phyloP scores from a whole-genome alignment of 352 stramenopile genomes.

The Pythium phragmitis region DNA sequence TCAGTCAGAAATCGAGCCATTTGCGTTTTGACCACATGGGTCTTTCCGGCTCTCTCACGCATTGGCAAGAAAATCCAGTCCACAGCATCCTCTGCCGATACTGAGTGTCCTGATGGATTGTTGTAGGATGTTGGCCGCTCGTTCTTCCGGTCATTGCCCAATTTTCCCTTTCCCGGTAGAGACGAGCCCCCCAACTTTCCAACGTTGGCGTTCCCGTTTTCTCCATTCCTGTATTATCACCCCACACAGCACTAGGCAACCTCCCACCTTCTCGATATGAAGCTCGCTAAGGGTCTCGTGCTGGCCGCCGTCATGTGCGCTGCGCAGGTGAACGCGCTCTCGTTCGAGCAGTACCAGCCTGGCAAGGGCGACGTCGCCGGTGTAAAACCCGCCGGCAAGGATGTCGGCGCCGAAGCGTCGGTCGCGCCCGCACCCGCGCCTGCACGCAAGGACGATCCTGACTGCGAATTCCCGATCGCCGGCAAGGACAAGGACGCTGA shows the following conservation, averaged over 20 bases:
- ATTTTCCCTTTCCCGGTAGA: conserved; percentile 20
- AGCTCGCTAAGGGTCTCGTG: conserved; percentile 48
- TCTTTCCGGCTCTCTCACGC: conserved; percentile 11
- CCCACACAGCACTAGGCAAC: conserved; percentile 6
- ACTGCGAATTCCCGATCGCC: conserved; percentile 25
- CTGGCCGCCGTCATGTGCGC: conserved; percentile 53
- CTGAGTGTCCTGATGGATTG: conserved; percentile 1
- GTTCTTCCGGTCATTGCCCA: conserved; percentile 13
- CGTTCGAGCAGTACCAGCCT: conserved; percentile 37
- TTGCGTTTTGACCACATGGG: conserved; percentile 11
- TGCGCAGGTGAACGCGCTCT: conserved; percentile 52
- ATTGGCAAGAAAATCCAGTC: conserved; percentile 5
- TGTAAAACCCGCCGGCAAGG: conserved; percentile 18
- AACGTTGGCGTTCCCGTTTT: neutral
- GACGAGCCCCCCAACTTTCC: conserved; percentile 5
- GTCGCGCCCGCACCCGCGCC: conserved; percentile 10
- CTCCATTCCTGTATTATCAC: conserved; percentile 3
- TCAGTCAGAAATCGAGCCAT: neutral
- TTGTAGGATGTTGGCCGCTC: neutral
- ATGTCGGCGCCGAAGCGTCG: conserved; percentile 15
- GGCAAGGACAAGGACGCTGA: conserved; percentile 25
- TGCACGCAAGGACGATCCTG: conserved; percentile 14
- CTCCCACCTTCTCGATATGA: conserved; percentile 22
- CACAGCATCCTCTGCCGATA: neutral
- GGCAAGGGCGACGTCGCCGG: conserved; percentile 6